A percentile compares a stretch with the other conserved stretches of the same genome.
Evolutionary conservation across 805 yeast species (phyloP).

Genomic region (Lachancea meyersii): DNA sequence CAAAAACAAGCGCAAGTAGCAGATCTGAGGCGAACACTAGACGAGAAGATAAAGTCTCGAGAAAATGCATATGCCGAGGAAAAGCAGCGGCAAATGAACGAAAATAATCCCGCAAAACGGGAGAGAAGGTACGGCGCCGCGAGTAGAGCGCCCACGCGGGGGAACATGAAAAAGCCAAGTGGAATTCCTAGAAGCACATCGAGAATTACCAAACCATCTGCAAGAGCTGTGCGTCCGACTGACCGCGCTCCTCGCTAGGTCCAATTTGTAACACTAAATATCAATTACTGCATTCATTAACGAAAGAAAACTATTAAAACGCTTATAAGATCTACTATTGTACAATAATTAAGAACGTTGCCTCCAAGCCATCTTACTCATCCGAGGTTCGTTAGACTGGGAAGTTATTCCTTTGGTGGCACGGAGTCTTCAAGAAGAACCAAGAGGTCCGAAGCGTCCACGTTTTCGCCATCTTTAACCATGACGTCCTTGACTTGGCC

Average conservation of each 20-base stretch:
- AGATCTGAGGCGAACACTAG: slow-evolving; percentile 15
- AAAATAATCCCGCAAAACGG: not conserved
- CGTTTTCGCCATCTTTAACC: slow-evolving; percentile 88
- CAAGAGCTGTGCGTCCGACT: slow-evolving; percentile 9
- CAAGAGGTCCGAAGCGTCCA: slow-evolving; percentile 88
- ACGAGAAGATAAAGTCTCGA: slow-evolving; percentile 7
- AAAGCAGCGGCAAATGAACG: not conserved
- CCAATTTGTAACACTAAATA: not conserved
- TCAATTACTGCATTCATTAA: not conserved
- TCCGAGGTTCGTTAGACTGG: not conserved
- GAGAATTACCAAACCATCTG: slow-evolving; percentile 22
- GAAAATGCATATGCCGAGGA: not conserved
- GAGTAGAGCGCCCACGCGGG: slow-evolving; percentile 7
- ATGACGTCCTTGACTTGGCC: slow-evolving; percentile 76
- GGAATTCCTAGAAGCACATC: slow-evolving; percentile 22
- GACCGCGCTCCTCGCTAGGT: not conserved
- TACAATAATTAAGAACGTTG: not conserved
- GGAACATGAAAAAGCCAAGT: slow-evolving; percentile 12
- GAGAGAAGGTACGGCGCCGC: slow-evolving; percentile 1
- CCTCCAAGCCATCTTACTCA: not conserved
- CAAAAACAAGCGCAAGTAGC: slow-evolving; percentile 18
- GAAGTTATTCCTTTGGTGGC: slow-evolving; percentile 6
- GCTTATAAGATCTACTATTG: not conserved
- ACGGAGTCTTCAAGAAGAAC: slow-evolving; percentile 43
- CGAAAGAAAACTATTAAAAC: not conserved